These are phyloP conservation scores for Lentinula boryana DNA, from an alignment of 768 basidiomycete genomes.

Conservation along the genomic window DNA sequence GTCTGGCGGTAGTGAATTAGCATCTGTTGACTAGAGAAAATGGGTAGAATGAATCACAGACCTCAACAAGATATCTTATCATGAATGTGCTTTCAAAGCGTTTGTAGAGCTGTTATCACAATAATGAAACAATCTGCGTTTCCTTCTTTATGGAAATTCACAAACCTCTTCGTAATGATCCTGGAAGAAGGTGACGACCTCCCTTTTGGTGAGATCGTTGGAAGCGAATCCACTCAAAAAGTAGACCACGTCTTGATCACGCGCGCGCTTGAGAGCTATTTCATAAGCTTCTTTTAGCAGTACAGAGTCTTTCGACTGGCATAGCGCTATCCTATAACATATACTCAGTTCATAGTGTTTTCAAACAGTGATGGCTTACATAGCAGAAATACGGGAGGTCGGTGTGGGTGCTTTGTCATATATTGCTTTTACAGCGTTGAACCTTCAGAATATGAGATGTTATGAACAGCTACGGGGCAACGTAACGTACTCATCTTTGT, in stretches of 20 bases:
- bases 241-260: constrained; percentile 37
- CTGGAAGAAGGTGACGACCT: constrained; percentile 41
- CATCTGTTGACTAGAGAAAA: neutral
- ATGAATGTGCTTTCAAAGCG: constrained; percentile 9
- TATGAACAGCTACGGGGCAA: neutral
- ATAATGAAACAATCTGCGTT: neutral
- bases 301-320: constrained; percentile 33
- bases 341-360: neutral
- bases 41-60: neutral
- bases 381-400: constrained; percentile 62
- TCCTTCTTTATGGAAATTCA: neutral
- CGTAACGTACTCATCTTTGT: constrained; percentile 40
- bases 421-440: constrained; percentile 61
- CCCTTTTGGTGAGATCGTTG: constrained; percentile 39
- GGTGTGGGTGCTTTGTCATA: constrained; percentile 73
- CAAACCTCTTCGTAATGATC: constrained; percentile 39
- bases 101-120: neutral
- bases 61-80: constrained; percentile 8
- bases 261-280: constrained; percentile 29
- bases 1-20: neutral
- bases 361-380: constrained; percentile 42
- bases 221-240: constrained; percentile 36
- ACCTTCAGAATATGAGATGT: constrained; percentile 21
- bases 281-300: constrained; percentile 43
- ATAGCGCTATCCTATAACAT: constrained; percentile 38